Percentiles rank a stretch among this genome's conserved stretches.
Evolutionary conservation across 2,329 filamentous ascomycete species (phyloP).

Genomic region (Aurifilum marmelostoma): DNA sequence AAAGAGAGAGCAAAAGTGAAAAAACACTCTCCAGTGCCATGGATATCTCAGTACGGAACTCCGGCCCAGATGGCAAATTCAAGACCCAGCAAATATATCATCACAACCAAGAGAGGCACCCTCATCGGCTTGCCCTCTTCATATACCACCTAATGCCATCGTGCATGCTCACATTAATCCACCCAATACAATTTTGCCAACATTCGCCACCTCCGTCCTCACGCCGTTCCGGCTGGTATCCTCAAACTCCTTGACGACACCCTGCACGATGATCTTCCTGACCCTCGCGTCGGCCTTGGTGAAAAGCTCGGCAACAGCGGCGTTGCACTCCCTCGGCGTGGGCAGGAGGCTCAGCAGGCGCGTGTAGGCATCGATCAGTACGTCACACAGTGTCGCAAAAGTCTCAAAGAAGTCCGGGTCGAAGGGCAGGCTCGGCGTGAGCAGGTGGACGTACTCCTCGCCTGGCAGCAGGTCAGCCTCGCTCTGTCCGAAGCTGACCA

Average conservation of each 20-base stretch:
- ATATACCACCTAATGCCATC: not conserved
- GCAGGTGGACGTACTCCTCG: constrained; percentile 84
- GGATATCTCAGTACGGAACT: constrained; percentile 26
- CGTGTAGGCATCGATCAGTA: constrained; percentile 89
- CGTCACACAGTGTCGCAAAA: constrained; percentile 93
- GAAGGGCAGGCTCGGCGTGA: constrained; percentile 92
- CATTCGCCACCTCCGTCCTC: constrained; percentile 79
- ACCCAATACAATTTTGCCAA: constrained; percentile 87
- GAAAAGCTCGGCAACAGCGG: constrained; percentile 79
- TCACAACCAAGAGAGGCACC: constrained; percentile 11
- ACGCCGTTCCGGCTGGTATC: constrained; percentile 77
- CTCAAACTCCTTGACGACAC: constrained; percentile 90
- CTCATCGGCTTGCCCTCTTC: not conserved
- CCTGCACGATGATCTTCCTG: constrained; percentile 85
- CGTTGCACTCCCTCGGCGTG: constrained; percentile 72
- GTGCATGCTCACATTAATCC: constrained; percentile 67
- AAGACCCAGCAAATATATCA: constrained; percentile 27
- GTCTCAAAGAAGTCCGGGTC: constrained; percentile 97
- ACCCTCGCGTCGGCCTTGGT: constrained; percentile 85
- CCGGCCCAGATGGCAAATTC: constrained; percentile 18
- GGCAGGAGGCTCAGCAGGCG: constrained; percentile 75
- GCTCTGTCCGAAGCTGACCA: constrained; percentile 62
- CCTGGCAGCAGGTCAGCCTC: constrained; percentile 73
- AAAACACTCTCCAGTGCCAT: constrained; percentile 12
- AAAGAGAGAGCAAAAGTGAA: not conserved